Base-by-base conservation (phyloP, 108 stramenopile species). In the Nitzschia inconspicua region DNA sequence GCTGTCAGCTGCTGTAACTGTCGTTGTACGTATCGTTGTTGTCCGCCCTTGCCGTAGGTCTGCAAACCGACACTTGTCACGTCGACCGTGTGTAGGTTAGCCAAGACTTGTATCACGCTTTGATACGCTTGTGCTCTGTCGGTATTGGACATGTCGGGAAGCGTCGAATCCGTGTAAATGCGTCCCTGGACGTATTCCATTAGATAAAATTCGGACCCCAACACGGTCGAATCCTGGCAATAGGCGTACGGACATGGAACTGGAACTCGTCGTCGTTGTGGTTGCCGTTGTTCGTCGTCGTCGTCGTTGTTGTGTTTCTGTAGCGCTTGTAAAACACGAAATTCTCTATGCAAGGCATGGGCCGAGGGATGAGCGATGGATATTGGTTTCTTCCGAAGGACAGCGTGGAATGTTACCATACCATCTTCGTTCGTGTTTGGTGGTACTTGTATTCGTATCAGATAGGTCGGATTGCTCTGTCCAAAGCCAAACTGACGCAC, bases 281-380 rank as follows among this genome's bases (percentile, higher is more conserved):
- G n/a, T n/a, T n/a, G 65, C 90, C 90, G 79, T 16, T 54, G 53
- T 36, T 34, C 16, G 27, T 51, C 27, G 34, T 32, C 23, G 0
- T 39, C 14, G 24, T 30, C 3, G 18, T 60, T 26, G 65, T 93
- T 93, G 79, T 93, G 70, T 14, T 34, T 47, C 4, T 59, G 55
- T 16, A 98, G 70, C 1, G 89, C 85, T 56, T 66, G 64, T 49
- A 97, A 62, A 2, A 97, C 95, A n/a, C 75, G 79, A 65, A 73
- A 98, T 75, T 98, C 97, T 25, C 98, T 68, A 64, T 97, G 92
- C n/a, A 97, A 63, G 9, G 93, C 93, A 76, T 98, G 98, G 9
- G 98, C 96, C 5, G 96, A 91, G 11, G 75, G 76, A 75, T 95
- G 86, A 14, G 89, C 90, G 24, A 95, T 70, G 37, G 74, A 68